These are phyloP conservation scores for Solanum sitiens DNA, from an alignment of 257 asterid species.

Conservation along the genomic window DNA sequence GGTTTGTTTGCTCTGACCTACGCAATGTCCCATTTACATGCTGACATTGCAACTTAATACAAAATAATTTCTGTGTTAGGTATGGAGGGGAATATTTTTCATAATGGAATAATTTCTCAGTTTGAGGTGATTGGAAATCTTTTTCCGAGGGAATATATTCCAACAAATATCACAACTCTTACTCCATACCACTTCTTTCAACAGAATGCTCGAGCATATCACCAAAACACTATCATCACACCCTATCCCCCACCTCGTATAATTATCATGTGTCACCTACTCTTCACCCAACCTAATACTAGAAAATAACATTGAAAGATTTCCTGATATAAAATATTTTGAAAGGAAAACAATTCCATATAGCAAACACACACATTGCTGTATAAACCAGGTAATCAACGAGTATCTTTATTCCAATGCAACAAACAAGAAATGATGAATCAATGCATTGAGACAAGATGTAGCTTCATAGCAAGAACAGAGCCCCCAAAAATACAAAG, in stretches of 20 bases:
- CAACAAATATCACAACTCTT: not conserved
- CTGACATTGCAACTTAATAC: not conserved
- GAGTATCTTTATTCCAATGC: not conserved
- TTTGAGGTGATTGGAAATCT: not conserved
- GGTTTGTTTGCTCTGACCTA: not conserved
- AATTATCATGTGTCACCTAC: not conserved
- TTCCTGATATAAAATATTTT: not conserved
- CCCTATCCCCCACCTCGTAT: not conserved
- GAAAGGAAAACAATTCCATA: not conserved
- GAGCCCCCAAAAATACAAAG: not conserved
- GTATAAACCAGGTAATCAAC: not conserved
- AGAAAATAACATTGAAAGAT: not conserved
- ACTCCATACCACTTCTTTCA: not conserved
- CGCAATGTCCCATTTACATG: not conserved
- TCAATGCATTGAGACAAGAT: not conserved
- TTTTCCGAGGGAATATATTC: not conserved
- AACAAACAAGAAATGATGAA: not conserved
- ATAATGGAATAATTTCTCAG: not conserved
- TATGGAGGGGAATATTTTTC: not conserved
- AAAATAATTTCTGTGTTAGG: not conserved
- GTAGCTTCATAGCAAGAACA: not conserved
- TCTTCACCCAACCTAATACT: not conserved
- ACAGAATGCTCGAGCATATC: not conserved
- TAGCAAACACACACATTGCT: not conserved
- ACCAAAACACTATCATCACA: not conserved